These are phyloP conservation scores for Hemileia vastatrix DNA, from an alignment of 1,284 basidiomycete species.

Conservation along the genomic window DNA sequence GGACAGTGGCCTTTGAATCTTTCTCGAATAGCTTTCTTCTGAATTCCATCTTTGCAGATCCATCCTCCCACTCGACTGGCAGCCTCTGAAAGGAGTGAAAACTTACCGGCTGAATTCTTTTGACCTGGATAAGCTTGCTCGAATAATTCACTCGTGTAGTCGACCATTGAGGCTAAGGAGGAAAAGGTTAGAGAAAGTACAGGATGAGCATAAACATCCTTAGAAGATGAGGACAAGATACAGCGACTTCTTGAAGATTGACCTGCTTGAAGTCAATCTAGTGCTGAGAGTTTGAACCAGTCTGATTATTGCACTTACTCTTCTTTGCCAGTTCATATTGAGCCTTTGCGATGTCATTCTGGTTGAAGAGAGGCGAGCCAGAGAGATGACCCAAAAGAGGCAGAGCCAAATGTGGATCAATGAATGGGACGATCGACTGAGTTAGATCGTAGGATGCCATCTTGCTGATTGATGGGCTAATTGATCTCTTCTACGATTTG, in stretches of 20 bases:
- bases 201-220: slow-evolving; percentile 13
- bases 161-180: slow-evolving; percentile 35
- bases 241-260: slow-evolving; percentile 31
- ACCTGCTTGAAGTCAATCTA: slow-evolving; percentile 2
- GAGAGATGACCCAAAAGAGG: slow-evolving; percentile 80
- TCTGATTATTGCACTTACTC: slow-evolving; percentile 80
- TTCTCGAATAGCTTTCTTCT: neutral
- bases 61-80: neutral
- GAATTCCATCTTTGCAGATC: slow-evolving; percentile 5
- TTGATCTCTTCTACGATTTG: too few relatives aligned
- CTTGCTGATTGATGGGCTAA: too few relatives aligned
- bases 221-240: slow-evolving; percentile 20
- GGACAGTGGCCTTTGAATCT: slow-evolving; percentile 62
- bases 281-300: neutral
- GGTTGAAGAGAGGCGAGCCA: slow-evolving; percentile 60
- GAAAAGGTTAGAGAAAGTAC: neutral
- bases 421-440: slow-evolving; percentile 56
- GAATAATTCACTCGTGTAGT: slow-evolving; percentile 58
- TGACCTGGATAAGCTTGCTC: slow-evolving; percentile 64
- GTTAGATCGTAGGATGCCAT: too few relatives aligned
- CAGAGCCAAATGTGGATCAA: slow-evolving; percentile 88
- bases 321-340: slow-evolving; percentile 95
- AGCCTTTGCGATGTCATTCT: slow-evolving; percentile 65
- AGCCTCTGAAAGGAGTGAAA: neutral
- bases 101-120: slow-evolving; percentile 56